Percentiles rank a stretch among this genome's conserved stretches.
Evolutionary conservation across 768 basidiomycete species (phyloP).

Genomic region (Pholiota molesta): DNA sequence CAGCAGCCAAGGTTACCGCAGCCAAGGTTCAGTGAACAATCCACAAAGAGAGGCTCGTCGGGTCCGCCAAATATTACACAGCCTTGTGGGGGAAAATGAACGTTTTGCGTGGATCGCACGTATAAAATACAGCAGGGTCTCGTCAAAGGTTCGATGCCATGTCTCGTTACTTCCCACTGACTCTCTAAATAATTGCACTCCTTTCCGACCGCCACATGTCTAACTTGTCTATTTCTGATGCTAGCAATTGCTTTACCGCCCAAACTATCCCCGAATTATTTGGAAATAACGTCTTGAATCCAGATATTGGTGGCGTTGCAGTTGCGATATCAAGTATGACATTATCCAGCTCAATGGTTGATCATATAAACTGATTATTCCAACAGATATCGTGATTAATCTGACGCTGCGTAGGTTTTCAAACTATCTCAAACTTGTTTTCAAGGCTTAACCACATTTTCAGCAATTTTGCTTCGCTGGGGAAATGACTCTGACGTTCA

Average conservation of each 20-base stretch:
- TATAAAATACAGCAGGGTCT: too few relatives aligned
- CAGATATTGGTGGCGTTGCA: slow-evolving; percentile 21
- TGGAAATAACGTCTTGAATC: slow-evolving; percentile 15
- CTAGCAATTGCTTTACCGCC: slow-evolving; percentile 3
- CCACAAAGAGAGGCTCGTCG: too few relatives aligned
- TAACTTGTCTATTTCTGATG: background rate
- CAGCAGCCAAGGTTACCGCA: too few relatives aligned
- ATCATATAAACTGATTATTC: too few relatives aligned
- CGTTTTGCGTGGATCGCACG: too few relatives aligned
- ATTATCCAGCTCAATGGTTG: background rate
- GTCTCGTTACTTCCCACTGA: too few relatives aligned
- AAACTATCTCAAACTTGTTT: background rate
- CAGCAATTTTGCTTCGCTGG: slow-evolving; percentile 17
- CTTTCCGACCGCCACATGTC: background rate
- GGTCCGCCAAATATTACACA: too few relatives aligned
- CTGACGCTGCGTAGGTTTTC: background rate
- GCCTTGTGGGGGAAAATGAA: too few relatives aligned
- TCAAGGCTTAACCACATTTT: background rate
- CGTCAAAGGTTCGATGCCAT: too few relatives aligned
- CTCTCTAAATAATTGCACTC: too few relatives aligned
- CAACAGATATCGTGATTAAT: background rate
- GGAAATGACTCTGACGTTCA: slow-evolving; percentile 8
- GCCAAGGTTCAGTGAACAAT: too few relatives aligned
- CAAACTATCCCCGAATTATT: slow-evolving; percentile 16
- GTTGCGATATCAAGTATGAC: slow-evolving; percentile 10